A percentile compares a stretch with the other conserved stretches of the same genome.
Conservation (phyloP, 2,329 filamentous ascomycete genomes). For the Laburnicola sp. region DNA sequence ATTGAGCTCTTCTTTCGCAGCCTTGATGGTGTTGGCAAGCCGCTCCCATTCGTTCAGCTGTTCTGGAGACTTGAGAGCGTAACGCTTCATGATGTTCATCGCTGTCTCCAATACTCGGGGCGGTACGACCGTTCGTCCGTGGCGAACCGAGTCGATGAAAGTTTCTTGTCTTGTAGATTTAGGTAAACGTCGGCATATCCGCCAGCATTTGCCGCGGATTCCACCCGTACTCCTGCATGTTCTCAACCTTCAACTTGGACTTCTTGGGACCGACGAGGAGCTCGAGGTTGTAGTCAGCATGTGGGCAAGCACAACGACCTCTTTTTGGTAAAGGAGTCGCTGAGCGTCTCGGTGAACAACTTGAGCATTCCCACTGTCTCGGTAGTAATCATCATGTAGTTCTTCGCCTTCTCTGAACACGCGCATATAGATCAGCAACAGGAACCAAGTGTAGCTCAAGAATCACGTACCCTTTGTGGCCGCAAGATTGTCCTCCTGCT, state of each 20-base stretch:
- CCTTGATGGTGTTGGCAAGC: constrained; percentile 68
- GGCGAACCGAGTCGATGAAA: constrained; percentile 85
- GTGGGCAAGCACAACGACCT: constrained; percentile 90
- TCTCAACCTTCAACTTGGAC: constrained; percentile 78
- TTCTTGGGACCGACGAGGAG: constrained; percentile 86
- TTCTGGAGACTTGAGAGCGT: constrained; percentile 70
- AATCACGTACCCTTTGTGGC: constrained; percentile 61
- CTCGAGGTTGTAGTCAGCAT: constrained; percentile 98
- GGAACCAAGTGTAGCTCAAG: no score
- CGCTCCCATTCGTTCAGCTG: constrained; percentile 71
- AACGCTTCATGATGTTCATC: constrained; percentile 68
- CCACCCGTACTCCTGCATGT: constrained; percentile 87
- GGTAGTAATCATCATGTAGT: constrained; percentile 95
- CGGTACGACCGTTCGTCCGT: constrained; percentile 94
- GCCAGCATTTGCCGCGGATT: constrained; percentile 80
- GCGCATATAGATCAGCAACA: background rate
- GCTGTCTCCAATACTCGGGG: constrained; percentile 79
- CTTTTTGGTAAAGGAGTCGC: constrained; percentile 95
- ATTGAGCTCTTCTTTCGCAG: constrained; percentile 75
- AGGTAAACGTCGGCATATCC: constrained; percentile 91
- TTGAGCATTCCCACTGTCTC: constrained; percentile 97
- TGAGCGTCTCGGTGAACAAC: constrained; percentile 87
- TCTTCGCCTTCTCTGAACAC: constrained; percentile 69
- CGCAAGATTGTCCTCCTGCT: constrained; percentile 80
- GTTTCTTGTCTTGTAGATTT: constrained; percentile 74